Percentiles rank a stretch among this genome's conserved stretches.
These are phyloP conservation scores for Quercus suber DNA, from an alignment of 306 rosid genomes.

Conservation along the genomic window DNA sequence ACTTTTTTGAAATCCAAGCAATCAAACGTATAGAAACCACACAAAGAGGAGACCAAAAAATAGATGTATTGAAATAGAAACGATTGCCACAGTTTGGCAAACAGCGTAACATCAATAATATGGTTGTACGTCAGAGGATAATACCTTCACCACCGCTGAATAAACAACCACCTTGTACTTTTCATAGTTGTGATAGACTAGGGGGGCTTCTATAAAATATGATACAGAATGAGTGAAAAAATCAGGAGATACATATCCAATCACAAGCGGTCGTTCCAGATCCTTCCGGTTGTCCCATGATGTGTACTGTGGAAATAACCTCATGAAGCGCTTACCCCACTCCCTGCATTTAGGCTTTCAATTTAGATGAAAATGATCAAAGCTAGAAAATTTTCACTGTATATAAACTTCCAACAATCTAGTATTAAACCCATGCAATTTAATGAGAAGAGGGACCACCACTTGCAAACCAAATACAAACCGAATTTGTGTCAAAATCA, in stretches of 20 bases:
- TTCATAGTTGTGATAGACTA: conserved; percentile 67
- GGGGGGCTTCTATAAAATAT: conserved; percentile 92
- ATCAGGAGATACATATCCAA: conserved; percentile 97
- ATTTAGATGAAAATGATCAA: conserved; percentile 1
- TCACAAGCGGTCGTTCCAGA: conserved; percentile 83
- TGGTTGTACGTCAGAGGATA: not conserved
- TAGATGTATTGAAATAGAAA: too few species aligned
- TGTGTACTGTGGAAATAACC: conserved; percentile 65
- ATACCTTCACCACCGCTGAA: conserved; percentile 99
- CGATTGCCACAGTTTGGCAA: too few species aligned
- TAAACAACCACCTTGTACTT: conserved; percentile 83
- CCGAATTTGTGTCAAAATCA: too few species aligned
- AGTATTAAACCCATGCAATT: not conserved
- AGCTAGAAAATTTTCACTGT: not conserved
- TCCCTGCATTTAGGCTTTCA: conserved; percentile 59
- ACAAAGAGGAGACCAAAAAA: too few species aligned
- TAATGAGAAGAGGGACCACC: not conserved
- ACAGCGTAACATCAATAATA: too few species aligned
- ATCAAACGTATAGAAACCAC: too few species aligned
- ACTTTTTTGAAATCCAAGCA: too few species aligned
- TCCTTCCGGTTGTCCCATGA: conserved; percentile 89
- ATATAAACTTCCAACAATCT: not conserved
- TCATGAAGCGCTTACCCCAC: conserved; percentile 94
- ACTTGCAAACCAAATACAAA: too few species aligned
- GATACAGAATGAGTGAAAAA: conserved; percentile 98